Percentiles rank a stretch among this genome's conserved stretches.
phyloP scores from a whole-genome alignment of 139 green algal genomes.

The Tetratostichococcus sp. region DNA sequence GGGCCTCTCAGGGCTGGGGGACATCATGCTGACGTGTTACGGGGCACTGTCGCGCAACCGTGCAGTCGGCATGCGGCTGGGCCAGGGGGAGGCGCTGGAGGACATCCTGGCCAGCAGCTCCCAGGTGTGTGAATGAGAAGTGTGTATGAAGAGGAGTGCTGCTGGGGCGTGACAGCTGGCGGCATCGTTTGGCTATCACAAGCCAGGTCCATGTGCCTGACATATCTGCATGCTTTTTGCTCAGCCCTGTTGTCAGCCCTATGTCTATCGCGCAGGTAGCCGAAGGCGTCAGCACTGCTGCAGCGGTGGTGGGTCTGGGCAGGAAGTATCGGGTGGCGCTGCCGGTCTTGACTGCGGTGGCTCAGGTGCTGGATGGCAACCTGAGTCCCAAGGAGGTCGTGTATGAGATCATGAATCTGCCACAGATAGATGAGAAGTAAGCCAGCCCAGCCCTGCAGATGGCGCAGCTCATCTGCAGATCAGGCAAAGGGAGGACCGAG shows the following conservation, averaged over 20 bases:
- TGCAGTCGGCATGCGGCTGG: constrained; percentile 85
- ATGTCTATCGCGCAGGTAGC: constrained; percentile 44
- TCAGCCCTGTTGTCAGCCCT: background rate
- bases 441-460: background rate
- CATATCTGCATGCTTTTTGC: too few species aligned
- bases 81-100: constrained; percentile 78
- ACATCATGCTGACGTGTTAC: constrained; percentile 99
- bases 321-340: constrained; percentile 86
- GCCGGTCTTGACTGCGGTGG: constrained; percentile 95
- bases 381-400: constrained; percentile 78
- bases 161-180: too few species aligned
- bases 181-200: too few species aligned
- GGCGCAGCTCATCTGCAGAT: too few species aligned
- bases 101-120: constrained; percentile 81
- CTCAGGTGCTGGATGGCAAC: constrained; percentile 51
- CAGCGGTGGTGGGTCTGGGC: constrained; percentile 85
- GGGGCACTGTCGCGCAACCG: constrained; percentile 91
- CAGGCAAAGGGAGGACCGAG: too few species aligned
- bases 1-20: constrained; percentile 88
- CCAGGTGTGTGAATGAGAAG: too few species aligned
- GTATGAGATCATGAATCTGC: constrained; percentile 89
- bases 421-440: constrained; percentile 89
- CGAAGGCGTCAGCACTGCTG: constrained; percentile 93
- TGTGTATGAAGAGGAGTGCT: too few species aligned
- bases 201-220: too few species aligned